phyloP scores from a whole-genome alignment of 495 filamentous ascomycete genomes.

The Tuber melanosporum region DNA sequence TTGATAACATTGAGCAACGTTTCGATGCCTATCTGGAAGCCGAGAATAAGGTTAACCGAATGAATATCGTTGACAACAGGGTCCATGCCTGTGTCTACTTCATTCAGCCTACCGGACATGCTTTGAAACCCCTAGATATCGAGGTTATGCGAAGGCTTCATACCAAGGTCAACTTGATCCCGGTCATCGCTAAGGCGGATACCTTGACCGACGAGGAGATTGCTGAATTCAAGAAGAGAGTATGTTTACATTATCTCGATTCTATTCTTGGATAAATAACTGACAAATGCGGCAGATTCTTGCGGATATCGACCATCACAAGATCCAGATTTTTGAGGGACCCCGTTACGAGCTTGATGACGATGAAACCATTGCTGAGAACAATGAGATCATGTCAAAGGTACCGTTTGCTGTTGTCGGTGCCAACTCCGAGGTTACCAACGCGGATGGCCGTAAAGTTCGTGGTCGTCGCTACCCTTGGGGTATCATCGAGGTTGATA shows the following conservation, averaged over 20 bases:
- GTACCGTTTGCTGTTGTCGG: slow-evolving; percentile 97
- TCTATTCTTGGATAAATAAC: slow-evolving; percentile 4
- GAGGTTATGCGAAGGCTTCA: slow-evolving; percentile 98
- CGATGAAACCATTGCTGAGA: slow-evolving; percentile 98
- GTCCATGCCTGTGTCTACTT: slow-evolving; percentile 99
- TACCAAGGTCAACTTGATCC: slow-evolving; percentile 99
- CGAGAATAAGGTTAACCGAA: slow-evolving; percentile 99
- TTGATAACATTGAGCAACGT: slow-evolving; percentile 98
- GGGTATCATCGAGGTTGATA: slow-evolving; percentile 98
- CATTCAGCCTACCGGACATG: slow-evolving; percentile 97
- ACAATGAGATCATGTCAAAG: slow-evolving; percentile 99
- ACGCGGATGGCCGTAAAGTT: slow-evolving; percentile 86
- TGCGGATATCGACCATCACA: slow-evolving; percentile 90
- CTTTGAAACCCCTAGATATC: slow-evolving; percentile 97
- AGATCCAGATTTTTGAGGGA: slow-evolving; percentile 97
- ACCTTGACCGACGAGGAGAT: slow-evolving; percentile 97
- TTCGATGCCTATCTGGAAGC: slow-evolving; percentile 97
- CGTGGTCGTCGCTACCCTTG: slow-evolving; percentile 95
- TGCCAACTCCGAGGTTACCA: slow-evolving; percentile 85
- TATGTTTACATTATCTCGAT: slow-evolving; percentile 48
- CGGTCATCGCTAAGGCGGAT: slow-evolving; percentile 97
- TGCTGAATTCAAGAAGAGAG: slow-evolving; percentile 82
- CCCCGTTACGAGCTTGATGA: slow-evolving; percentile 97
- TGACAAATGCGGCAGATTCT: slow-evolving; percentile 62
- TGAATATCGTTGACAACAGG: slow-evolving; percentile 98